These are phyloP conservation scores for Metschnikowia similis DNA, from an alignment of 805 yeast species.

Conservation along the genomic window DNA sequence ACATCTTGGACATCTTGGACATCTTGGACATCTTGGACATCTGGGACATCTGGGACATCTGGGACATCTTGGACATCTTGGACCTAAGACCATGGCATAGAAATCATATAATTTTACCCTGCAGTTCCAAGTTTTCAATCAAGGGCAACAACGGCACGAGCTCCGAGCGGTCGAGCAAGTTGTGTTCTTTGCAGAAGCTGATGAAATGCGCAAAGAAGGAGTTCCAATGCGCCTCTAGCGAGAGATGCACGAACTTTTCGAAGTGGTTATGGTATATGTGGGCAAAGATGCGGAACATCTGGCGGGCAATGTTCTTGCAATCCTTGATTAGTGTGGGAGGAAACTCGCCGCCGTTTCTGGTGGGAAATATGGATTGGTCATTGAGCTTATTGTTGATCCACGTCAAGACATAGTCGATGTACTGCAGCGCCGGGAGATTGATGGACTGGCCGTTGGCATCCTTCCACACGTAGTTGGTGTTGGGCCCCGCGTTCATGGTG, in stretches of 20 bases:
- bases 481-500: conserved; percentile 94
- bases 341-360: conserved; percentile 83
- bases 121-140: conserved; percentile 75
- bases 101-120: conserved; percentile 67
- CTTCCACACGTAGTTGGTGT: conserved; percentile 86
- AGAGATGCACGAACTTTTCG: conserved; percentile 85
- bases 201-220: conserved; percentile 94
- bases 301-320: conserved; percentile 81
- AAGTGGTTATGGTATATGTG: conserved; percentile 93
- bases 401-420: conserved; percentile 84
- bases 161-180: conserved; percentile 73
- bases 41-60: no score
- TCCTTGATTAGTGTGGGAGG: conserved; percentile 82
- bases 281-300: conserved; percentile 93
- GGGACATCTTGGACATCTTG: no score
- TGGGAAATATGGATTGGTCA: conserved; percentile 89
- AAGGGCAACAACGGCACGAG: conserved; percentile 72
- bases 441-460: conserved; percentile 73
- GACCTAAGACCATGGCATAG: background rate
- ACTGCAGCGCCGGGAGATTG: conserved; percentile 86
- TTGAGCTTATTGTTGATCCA: conserved; percentile 87
- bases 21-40: no score
- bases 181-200: conserved; percentile 81
- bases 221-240: conserved; percentile 96
- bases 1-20: no score